These are phyloP conservation scores for Chytridium lagenaria DNA, from an alignment of 371 early-diverging fungal species.

Conservation along the genomic window DNA sequence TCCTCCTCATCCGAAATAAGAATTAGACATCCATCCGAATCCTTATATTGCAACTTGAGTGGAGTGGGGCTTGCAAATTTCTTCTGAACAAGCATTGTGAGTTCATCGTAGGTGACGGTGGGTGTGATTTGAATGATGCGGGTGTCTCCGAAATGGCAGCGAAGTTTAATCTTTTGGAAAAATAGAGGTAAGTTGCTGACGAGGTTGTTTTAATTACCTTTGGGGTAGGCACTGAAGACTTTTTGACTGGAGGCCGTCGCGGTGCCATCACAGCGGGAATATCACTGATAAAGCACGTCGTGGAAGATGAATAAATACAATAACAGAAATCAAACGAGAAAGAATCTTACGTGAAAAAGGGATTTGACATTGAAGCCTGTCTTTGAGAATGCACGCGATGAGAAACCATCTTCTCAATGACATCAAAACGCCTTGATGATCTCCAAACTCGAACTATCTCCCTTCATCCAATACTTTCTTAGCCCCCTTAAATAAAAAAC, in stretches of 20 bases:
- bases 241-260: too few species aligned
- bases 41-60: slow-evolving; percentile 79
- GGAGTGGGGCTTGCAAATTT: slow-evolving; percentile 54
- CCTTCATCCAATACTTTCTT: neutral
- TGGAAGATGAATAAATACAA: too few species aligned
- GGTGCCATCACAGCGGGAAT: too few species aligned
- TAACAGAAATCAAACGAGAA: too few species aligned
- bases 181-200: too few species aligned
- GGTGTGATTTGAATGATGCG: slow-evolving; percentile 71
- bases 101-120: slow-evolving; percentile 64
- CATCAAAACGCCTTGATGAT: neutral
- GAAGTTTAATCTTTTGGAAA: slow-evolving; percentile 67
- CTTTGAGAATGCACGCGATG: neutral
- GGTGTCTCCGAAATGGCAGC: slow-evolving; percentile 73
- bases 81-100: slow-evolving; percentile 65
- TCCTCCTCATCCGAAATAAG: slow-evolving; percentile 92
- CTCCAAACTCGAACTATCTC: neutral
- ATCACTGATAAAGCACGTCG: too few species aligned
- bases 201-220: too few species aligned
- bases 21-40: slow-evolving; percentile 86
- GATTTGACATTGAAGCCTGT: neutral
- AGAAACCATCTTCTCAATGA: neutral
- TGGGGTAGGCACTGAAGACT: too few species aligned
- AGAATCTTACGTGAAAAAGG: neutral
- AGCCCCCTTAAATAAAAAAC: neutral